These are phyloP conservation scores for Climacium dendroides DNA, from an alignment of 225 moss, liverwort and hornwort species.

Conservation along the genomic window DNA sequence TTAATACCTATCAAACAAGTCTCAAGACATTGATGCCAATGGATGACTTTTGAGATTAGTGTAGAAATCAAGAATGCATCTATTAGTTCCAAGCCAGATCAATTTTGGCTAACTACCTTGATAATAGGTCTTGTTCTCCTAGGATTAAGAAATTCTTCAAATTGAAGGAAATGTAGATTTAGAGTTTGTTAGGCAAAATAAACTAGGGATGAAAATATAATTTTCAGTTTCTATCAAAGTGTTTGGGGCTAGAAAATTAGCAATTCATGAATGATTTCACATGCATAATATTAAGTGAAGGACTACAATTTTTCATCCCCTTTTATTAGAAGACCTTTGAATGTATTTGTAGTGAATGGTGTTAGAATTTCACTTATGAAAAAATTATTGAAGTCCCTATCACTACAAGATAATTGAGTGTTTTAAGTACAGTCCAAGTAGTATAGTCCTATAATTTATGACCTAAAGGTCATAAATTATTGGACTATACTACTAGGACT, in stretches of 20 bases:
- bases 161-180: background rate
- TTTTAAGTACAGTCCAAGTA: no score
- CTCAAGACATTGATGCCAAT: background rate
- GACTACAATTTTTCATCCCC: background rate
- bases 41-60: background rate
- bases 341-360: background rate
- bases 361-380: no score
- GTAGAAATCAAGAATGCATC: background rate
- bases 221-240: rapidly evolving
- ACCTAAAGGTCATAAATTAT: no score
- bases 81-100: rapidly evolving
- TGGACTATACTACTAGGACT: no score
- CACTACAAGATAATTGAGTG: no score
- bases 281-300: background rate
- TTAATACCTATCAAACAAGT: background rate
- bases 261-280: background rate
- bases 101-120: background rate
- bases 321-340: background rate
- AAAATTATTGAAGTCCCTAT: no score
- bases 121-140: rapidly evolving
- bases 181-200: background rate
- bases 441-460: no score
- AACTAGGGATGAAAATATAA: background rate
- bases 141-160: rapidly evolving
- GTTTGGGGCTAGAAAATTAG: background rate